Percentiles rank a stretch among this genome's conserved stretches.
Evolutionary conservation across 495 filamentous ascomycete genomes (phyloP).

Genomic region (Trichoderma virens): DNA sequence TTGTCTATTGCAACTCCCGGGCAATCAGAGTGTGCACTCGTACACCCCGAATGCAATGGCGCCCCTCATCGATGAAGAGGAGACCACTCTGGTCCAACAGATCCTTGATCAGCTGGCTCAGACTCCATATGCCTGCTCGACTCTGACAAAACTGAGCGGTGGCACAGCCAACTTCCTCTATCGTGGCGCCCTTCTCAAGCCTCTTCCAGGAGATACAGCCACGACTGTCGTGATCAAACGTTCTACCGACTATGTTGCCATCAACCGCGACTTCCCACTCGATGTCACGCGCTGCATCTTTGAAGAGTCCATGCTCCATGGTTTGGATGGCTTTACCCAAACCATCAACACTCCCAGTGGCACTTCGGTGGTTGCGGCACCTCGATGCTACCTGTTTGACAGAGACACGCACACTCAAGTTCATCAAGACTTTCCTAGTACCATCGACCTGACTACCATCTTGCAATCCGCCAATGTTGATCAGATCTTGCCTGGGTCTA

Average conservation of each 20-base stretch:
- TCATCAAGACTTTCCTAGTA: conserved; percentile 37
- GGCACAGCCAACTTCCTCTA: conserved; percentile 51
- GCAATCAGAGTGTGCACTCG: not conserved
- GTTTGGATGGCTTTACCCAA: not conserved
- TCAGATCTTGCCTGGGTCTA: conserved; percentile 13
- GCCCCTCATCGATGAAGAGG: conserved; percentile 8
- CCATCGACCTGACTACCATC: conserved; percentile 36
- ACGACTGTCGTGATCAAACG: conserved; percentile 41
- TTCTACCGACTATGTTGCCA: conserved; percentile 33
- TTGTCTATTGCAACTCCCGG: not conserved
- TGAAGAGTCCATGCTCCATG: conserved; percentile 15
- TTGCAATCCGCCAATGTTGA: conserved; percentile 14
- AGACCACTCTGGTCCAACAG: not conserved
- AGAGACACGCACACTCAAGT: conserved; percentile 35
- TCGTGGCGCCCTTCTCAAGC: conserved; percentile 27
- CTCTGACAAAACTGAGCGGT: conserved; percentile 34
- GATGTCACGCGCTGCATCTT: conserved; percentile 36
- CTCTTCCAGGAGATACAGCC: not conserved
- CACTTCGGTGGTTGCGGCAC: conserved; percentile 28
- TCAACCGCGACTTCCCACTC: conserved; percentile 35
- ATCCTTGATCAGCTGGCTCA: conserved; percentile 14
- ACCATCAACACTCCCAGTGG: conserved; percentile 4
- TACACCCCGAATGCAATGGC: not conserved
- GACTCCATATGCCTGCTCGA: conserved; percentile 39
- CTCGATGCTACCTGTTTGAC: conserved; percentile 33